Percentiles rank a stretch among this genome's conserved stretches.
phyloP scores from a whole-genome alignment of 768 basidiomycete species.

The Cystobasidium tubakii region DNA sequence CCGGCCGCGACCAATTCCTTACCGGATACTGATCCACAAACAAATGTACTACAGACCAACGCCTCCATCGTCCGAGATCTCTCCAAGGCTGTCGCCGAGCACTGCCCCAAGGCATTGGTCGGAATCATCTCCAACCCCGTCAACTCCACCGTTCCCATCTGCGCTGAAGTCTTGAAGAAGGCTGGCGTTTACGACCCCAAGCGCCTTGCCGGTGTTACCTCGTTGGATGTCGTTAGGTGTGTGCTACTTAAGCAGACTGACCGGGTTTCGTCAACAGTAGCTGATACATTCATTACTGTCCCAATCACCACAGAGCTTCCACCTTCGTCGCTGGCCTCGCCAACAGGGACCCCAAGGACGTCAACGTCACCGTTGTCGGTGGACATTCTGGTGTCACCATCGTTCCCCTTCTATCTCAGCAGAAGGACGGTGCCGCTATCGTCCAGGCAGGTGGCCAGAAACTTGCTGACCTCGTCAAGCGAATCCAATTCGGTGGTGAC shows the following conservation, averaged over 20 bases:
- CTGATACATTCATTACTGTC: neutral
- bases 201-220: conserved; percentile 90
- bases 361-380: conserved; percentile 77
- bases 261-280: too few relatives aligned
- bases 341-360: conserved; percentile 61
- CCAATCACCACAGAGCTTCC: conserved; percentile 65
- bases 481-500: conserved; percentile 96
- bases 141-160: conserved; percentile 84
- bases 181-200: conserved; percentile 85
- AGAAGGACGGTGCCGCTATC: conserved; percentile 62
- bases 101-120: conserved; percentile 82
- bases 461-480: conserved; percentile 72
- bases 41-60: conserved; percentile 63
- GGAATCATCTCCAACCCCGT: conserved; percentile 99
- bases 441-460: conserved; percentile 58
- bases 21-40: neutral
- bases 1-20: too few relatives aligned
- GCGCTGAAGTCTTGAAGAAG: conserved; percentile 82
- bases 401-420: conserved; percentile 88
- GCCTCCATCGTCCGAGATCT: conserved; percentile 97
- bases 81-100: conserved; percentile 75
- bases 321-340: conserved; percentile 75
- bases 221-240: conserved; percentile 55
- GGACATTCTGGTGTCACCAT: conserved; percentile 98
- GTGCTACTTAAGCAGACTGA: neutral